Conservation (phyloP, 78 protist genomes). For the Reticulomyxa filosa region DNA sequence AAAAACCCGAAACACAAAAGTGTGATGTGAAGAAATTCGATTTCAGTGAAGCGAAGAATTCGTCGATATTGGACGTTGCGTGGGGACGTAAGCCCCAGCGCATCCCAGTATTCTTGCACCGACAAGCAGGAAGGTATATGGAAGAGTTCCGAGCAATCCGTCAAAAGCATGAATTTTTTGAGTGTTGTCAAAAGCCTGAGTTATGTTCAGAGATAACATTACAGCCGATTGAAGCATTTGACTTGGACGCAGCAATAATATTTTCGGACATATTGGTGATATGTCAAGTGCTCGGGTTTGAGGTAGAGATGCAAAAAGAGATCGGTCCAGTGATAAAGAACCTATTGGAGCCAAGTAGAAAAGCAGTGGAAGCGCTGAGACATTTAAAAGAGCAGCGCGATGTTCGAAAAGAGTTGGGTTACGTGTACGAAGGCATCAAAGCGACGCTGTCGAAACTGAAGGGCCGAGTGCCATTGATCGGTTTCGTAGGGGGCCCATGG, state of each 20-base stretch:
- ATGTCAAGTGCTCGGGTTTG: slow-evolving; percentile 24
- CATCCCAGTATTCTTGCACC: neutral
- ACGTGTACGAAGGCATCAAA: slow-evolving; percentile 54
- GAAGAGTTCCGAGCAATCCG: neutral
- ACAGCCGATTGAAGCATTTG: slow-evolving; percentile 30
- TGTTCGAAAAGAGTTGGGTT: slow-evolving; percentile 28
- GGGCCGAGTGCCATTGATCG: slow-evolving; percentile 4
- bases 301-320: slow-evolving; percentile 35
- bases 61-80: neutral
- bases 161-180: neutral
- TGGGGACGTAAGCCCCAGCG: neutral
- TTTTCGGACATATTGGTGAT: slow-evolving; percentile 62
- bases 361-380: slow-evolving; percentile 16
- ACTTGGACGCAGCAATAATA: slow-evolving; percentile 73
- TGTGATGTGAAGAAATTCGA: too few species aligned
- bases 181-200: neutral
- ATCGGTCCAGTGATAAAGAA: slow-evolving; percentile 52
- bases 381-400: slow-evolving; percentile 1
- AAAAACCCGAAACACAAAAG: too few species aligned
- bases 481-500: slow-evolving; percentile 50
- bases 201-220: neutral
- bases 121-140: slow-evolving; percentile 1
- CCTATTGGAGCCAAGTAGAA: slow-evolving; percentile 30
- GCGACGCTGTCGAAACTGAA: slow-evolving; percentile 17
- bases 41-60: too few species aligned